These are phyloP conservation scores for Tetraselmis chui DNA, from an alignment of 139 green algal species.

Conservation along the genomic window DNA sequence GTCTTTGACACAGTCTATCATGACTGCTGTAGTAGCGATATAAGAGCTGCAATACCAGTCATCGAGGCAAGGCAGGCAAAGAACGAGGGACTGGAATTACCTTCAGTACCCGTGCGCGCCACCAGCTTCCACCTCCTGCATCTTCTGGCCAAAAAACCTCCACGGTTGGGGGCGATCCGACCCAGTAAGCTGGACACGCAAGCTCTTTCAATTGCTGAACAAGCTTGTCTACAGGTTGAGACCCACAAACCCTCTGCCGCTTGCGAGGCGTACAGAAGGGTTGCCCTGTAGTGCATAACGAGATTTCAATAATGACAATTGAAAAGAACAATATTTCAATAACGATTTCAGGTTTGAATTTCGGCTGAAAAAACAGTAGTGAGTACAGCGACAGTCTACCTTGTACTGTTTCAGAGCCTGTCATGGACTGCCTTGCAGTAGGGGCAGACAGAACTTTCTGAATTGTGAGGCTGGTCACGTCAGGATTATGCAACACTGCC, in stretches of 20 bases:
- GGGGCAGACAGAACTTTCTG: background rate
- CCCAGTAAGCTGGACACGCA: background rate
- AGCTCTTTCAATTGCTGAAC: slow-evolving; percentile 13
- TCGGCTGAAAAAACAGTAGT: no score
- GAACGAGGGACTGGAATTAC: no score
- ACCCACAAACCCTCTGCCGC: background rate
- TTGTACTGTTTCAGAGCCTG: background rate
- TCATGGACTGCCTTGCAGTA: background rate
- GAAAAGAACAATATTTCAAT: no score
- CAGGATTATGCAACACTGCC: background rate
- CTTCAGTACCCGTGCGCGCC: slow-evolving; percentile 24
- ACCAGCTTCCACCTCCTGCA: slow-evolving; percentile 3
- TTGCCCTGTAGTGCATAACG: no score
- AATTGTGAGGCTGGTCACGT: background rate
- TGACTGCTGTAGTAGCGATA: slow-evolving; percentile 7
- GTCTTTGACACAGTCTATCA: slow-evolving; percentile 3
- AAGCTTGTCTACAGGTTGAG: slow-evolving; percentile 3
- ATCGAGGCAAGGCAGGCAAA: background rate
- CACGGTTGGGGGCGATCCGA: background rate
- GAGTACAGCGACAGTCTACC: no score
- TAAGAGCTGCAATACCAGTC: slow-evolving; percentile 11
- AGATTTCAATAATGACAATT: no score
- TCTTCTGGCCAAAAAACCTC: slow-evolving; percentile 23
- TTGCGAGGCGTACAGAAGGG: background rate
- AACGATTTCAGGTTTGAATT: no score